A percentile compares a stretch with the other conserved stretches of the same genome.
Evolutionary conservation across 176 grass and related monocot species (phyloP).

Genomic region (Tillandsia fasciculata): DNA sequence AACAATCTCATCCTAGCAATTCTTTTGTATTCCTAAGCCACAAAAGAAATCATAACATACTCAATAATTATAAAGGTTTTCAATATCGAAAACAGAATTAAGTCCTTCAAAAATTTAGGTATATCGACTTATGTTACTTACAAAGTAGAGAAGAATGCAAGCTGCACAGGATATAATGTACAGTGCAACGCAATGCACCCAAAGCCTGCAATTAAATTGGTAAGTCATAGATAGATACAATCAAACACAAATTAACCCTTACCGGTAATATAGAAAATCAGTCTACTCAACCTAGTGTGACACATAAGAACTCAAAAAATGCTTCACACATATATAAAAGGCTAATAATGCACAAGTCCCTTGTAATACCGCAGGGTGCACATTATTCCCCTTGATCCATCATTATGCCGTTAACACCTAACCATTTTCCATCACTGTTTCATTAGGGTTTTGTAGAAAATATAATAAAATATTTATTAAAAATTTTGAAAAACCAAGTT

Average conservation of each 20-base stretch:
- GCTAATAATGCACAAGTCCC: too few relatives aligned
- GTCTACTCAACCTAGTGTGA: not conserved
- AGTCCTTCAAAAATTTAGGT: not conserved
- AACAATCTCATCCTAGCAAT: constrained; percentile 51
- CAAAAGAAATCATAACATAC: constrained; percentile 1
- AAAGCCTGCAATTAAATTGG: constrained; percentile 55
- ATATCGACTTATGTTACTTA: constrained; percentile 25
- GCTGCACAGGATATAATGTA: constrained; percentile 78
- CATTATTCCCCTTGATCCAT: too few relatives aligned
- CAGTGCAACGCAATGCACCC: constrained; percentile 76
- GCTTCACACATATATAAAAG: too few relatives aligned
- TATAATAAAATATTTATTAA: too few relatives aligned
- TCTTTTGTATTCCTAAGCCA: constrained; percentile 74
- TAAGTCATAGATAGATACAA: not conserved
- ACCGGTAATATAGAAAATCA: not conserved
- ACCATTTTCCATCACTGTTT: too few relatives aligned
- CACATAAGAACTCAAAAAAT: too few relatives aligned
- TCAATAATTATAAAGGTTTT: not conserved
- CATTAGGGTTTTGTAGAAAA: too few relatives aligned
- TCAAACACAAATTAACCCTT: not conserved
- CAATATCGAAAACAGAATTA: not conserved
- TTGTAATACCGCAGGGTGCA: too few relatives aligned
- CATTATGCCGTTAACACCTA: too few relatives aligned
- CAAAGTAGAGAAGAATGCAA: constrained; percentile 73
- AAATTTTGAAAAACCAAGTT: too few relatives aligned